Evolutionary conservation across 1,284 basidiomycete genomes (phyloP).

Genomic region (Irpex lacteus): DNA sequence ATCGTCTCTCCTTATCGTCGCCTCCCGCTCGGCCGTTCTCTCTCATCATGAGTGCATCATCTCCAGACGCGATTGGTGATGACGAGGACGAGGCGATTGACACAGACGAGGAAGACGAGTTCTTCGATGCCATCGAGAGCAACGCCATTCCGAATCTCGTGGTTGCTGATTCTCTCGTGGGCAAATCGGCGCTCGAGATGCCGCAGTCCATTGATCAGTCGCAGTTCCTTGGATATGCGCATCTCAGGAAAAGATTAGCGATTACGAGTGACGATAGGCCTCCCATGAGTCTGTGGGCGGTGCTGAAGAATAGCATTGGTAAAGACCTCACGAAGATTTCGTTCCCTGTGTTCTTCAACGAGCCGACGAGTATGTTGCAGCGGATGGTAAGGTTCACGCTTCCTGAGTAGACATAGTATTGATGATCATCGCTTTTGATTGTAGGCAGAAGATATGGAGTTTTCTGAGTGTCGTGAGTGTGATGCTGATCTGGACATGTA

Average conservation of each 20-base stretch:
- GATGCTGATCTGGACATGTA: background rate
- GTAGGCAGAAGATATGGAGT: slow-evolving; percentile 93
- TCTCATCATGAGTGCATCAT: slow-evolving; percentile 16
- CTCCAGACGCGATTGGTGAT: slow-evolving; percentile 1
- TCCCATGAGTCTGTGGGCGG: slow-evolving; percentile 91
- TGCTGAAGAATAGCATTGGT: slow-evolving; percentile 94
- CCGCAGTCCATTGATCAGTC: slow-evolving; percentile 39
- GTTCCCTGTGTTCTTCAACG: slow-evolving; percentile 97
- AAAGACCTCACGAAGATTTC: slow-evolving; percentile 97
- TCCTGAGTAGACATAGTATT: background rate
- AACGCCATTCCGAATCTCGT: slow-evolving; percentile 75
- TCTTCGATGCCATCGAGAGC: slow-evolving; percentile 95
- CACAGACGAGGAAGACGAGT: slow-evolving; percentile 93
- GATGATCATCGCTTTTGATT: background rate
- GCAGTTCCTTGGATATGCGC: slow-evolving; percentile 69
- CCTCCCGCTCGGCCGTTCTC: slow-evolving; percentile 13
- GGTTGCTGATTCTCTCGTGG: slow-evolving; percentile 59
- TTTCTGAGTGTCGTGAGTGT: slow-evolving; percentile 84
- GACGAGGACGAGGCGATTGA: slow-evolving; percentile 49
- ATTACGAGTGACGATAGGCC: slow-evolving; percentile 83
- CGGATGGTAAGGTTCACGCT: slow-evolving; percentile 55
- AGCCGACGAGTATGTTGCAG: slow-evolving; percentile 94
- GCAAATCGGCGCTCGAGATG: slow-evolving; percentile 15
- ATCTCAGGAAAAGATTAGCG: slow-evolving; percentile 64
- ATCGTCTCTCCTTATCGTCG: background rate